Evolutionary conservation across 1,284 basidiomycete genomes (phyloP).

Genomic region (Meripilus lineatus): DNA sequence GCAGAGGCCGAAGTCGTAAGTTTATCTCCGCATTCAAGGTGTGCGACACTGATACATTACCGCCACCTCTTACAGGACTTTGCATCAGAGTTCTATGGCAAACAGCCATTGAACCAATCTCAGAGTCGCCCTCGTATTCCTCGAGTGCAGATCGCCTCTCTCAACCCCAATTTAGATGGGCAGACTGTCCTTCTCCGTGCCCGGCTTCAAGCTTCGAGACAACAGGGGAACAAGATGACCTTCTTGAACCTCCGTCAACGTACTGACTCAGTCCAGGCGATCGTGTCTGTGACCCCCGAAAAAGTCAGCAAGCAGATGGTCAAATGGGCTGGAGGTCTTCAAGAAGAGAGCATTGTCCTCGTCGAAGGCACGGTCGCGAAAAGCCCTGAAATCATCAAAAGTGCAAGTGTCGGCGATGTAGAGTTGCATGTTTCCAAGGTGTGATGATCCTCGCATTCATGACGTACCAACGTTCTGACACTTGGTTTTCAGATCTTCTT

Average conservation of each 20-base stretch:
- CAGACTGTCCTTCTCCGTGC: slow-evolving; percentile 84
- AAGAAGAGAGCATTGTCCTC: slow-evolving; percentile 89
- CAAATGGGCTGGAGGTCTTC: slow-evolving; percentile 82
- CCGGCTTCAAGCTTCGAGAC: slow-evolving; percentile 88
- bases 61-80: slow-evolving; percentile 54
- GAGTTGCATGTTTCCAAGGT: slow-evolving; percentile 88
- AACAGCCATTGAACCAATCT: slow-evolving; percentile 90
- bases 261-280: slow-evolving; percentile 85
- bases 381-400: slow-evolving; percentile 87
- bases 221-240: slow-evolving; percentile 91
- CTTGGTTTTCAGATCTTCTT: slow-evolving; percentile 67
- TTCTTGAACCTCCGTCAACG: slow-evolving; percentile 93
- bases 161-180: slow-evolving; percentile 70
- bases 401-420: slow-evolving; percentile 83
- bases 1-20: slow-evolving; percentile 71
- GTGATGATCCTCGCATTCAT: slow-evolving; percentile 10
- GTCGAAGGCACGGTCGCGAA: slow-evolving; percentile 83
- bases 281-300: slow-evolving; percentile 73
- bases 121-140: slow-evolving; percentile 57
- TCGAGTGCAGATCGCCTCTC: slow-evolving; percentile 57
- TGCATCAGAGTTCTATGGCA: slow-evolving; percentile 85
- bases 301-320: slow-evolving; percentile 97
- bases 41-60: slow-evolving; percentile 6
- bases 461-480: neutral
- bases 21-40: slow-evolving; percentile 17